Evolutionary conservation across 306 rosid species (phyloP), one percentile per base, ranked within the genome.

Genomic region (Acacia crassicarpa): DNA sequence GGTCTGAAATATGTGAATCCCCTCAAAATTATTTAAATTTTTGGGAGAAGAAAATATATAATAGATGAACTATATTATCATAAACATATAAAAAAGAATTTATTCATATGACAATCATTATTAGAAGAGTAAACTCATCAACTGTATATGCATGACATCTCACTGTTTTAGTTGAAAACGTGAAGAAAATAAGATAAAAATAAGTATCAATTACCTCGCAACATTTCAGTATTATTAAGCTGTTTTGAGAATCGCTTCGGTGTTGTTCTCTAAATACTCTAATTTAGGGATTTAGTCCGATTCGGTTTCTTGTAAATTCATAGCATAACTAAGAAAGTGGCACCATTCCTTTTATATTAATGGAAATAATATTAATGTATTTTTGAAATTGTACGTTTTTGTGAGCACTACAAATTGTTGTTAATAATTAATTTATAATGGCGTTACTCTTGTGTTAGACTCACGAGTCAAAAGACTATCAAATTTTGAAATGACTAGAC

Each of bases 161-260:
- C 32, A 22, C 32, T 9, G 32, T 58, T 56, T 56, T 48, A 56
- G 13, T 56, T 56, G 62, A 61, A 61, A 61, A 2, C 16, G 1
- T 12, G 7, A 59, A 9, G 32, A 59, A 68, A 68, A 8, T 9
- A 68, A 20, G n/a, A 19, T 22, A 0, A 23, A 56, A 77, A 4
- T 11, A 16, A 62, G 46, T 33, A 30, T 6, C 15, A 81, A 68
- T 81, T 20, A 83, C 89, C 81, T 81, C n/a, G 56, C 6, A 35
- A 43, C 86, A 84, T 71, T 63, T 77, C 78, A 75, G 15, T 14
- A 49, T 14, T 74, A 25, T 4, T 73, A 14, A 12, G 27, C 14
- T 27, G 4, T 10, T 5, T 3, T 67, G 4, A 38, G 5, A 20
- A 43, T 40, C 3, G 8, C 17, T 40, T 67, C 27, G 20, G 8